These are phyloP conservation scores for Adansonia gregorii DNA, from an alignment of 441 rosid genomes.

Conservation along the genomic window DNA sequence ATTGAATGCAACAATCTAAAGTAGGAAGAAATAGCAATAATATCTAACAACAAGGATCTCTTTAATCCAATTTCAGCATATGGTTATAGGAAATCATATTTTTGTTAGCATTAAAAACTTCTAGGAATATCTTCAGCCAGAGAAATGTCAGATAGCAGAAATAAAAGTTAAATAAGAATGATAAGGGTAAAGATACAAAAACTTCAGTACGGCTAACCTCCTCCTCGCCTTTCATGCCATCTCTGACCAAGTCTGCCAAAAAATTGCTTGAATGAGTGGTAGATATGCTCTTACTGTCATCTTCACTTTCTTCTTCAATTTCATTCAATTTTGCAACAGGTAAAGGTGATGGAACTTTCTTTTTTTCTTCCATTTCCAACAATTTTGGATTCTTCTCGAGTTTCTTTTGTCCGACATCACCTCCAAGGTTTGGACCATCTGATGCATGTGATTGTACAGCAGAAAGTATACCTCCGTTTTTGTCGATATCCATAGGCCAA, in stretches of 20 bases:
- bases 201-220: constrained; percentile 52
- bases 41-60: not conserved
- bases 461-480: constrained; percentile 53
- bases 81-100: not conserved
- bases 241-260: constrained; percentile 43
- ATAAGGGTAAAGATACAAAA: constrained; percentile 16
- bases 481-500: constrained; percentile 76
- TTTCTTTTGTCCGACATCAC: constrained; percentile 46
- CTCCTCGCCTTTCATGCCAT: constrained; percentile 42
- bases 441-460: constrained; percentile 45
- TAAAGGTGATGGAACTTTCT: constrained; percentile 46
- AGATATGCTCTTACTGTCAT: constrained; percentile 55
- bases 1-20: not conserved
- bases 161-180: constrained; percentile 2
- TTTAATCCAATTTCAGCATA: constrained; percentile 5
- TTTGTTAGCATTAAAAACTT: constrained; percentile 13
- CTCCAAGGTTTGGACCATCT: constrained; percentile 45
- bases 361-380: constrained; percentile 43
- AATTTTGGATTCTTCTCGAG: constrained; percentile 53
- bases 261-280: constrained; percentile 54
- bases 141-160: constrained; percentile 6
- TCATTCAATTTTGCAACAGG: constrained; percentile 52
- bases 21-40: not conserved
- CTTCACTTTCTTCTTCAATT: constrained; percentile 64
- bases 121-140: not conserved